Conservation (phyloP, 345 rosid species). For the Arabidopsis thaliana region DNA sequence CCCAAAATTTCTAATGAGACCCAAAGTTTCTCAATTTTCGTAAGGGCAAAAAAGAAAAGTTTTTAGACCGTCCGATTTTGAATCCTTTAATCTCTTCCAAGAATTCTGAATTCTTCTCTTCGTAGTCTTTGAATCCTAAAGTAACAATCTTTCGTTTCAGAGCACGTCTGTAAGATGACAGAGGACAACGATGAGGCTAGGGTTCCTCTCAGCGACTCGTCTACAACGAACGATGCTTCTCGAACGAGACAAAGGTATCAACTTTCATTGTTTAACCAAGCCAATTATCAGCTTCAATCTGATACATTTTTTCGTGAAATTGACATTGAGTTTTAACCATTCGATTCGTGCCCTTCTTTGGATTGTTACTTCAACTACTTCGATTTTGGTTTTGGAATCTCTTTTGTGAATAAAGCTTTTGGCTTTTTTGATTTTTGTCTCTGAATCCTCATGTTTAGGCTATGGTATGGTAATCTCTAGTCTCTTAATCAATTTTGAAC, state of each 20-base stretch:
- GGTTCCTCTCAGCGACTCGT: slow-evolving; percentile 51
- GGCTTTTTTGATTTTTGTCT: not conserved
- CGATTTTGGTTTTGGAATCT: not conserved
- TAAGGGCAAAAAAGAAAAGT: not conserved
- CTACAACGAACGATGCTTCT: slow-evolving; percentile 44
- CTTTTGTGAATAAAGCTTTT: not conserved
- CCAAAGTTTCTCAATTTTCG: not conserved
- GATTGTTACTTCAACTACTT: not conserved
- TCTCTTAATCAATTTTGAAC: too few relatives aligned
- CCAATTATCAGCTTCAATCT: not conserved
- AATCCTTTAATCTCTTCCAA: not conserved
- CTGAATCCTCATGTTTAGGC: not conserved
- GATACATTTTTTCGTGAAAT: not conserved
- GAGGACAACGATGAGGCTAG: slow-evolving; percentile 50
- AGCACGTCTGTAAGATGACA: slow-evolving; percentile 47
- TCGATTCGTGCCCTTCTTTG: not conserved
- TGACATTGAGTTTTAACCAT: not conserved
- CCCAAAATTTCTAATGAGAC: not conserved
- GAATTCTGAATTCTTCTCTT: slow-evolving; percentile 7
- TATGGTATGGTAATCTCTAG: too few relatives aligned
- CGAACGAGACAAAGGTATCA: slow-evolving; percentile 61
- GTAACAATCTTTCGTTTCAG: not conserved
- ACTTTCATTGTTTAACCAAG: not conserved
- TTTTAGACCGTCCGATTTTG: slow-evolving; percentile 17
- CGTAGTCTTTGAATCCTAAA: slow-evolving; percentile 13